Base-by-base conservation (phyloP, 768 basidiomycete species). In the Punctularia strigosozonata region DNA sequence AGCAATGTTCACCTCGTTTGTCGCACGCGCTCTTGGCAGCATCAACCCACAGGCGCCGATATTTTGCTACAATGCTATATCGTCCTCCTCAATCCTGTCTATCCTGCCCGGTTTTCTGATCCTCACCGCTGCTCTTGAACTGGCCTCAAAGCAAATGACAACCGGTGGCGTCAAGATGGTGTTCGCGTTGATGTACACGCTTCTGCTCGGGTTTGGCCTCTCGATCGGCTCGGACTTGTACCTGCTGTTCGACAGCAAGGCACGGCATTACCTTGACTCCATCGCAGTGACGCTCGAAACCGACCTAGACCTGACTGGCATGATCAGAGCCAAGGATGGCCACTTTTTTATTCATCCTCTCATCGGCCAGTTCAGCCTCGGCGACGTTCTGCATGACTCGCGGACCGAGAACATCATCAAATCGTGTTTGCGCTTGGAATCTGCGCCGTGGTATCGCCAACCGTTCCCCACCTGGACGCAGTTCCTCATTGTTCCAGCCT, bases 41-140 rank as follows among this genome's bases (percentile, higher is more conserved):
- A 86, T 88, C 42, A 68, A 68, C 5, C 70, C 64, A 37, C 68
- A 77, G 38, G n/a, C n/a, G 74, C 72, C 4, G 78, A 66, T 84
- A 31, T 91, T 94, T 58, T 92, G 89, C 50, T 92, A 90, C 52
- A 81, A 85, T 1, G 84, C 90, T 7, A 80, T 92, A 39, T 88
- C 88, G 0, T 87, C 86, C 5, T 71, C 86, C 40, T 80, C 78
- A 6, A 86, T 91, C 42, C 81, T 90, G 23, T 75, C 83, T 25
- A 89, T 91, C 43, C 69, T 91, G 31, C 87, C 88, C n/a, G 87
- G 84, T 1, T 89, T 80, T 58, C 67, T 85, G 36, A 83, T 87
- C 42, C 56, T 87, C 49, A 83, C 75, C 47, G 82, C 82, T 49
- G 83, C 84, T 17, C 66, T 87, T 40, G 84, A 87, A 54, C 63